Conservation (phyloP, 345 rosid genomes). For the Lepidium didymum region DNA sequence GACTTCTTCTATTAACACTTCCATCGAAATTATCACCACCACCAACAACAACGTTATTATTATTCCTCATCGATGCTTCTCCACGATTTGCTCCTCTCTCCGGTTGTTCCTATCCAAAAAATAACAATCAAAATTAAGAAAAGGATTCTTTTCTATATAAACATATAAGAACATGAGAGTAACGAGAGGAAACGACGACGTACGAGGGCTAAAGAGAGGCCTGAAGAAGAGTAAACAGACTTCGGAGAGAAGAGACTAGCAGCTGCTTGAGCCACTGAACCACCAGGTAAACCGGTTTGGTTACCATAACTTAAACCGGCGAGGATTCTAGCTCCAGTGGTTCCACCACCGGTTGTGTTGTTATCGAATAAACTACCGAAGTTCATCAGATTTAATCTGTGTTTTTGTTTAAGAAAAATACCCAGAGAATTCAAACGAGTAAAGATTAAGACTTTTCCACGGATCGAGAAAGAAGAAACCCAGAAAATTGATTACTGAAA, state of each 20-base stretch:
- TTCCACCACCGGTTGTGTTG: constrained; percentile 12
- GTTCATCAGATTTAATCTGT: constrained; percentile 24
- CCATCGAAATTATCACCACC: constrained; percentile 35
- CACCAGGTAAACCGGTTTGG: constrained; percentile 30
- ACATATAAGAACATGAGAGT: not conserved
- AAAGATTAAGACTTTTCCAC: not conserved
- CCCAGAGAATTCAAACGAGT: not conserved
- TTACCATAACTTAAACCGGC: constrained; percentile 26
- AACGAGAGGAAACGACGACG: not conserved
- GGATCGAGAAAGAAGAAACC: constrained; percentile 7
- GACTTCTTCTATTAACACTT: constrained; percentile 36
- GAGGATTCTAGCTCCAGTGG: constrained; percentile 28
- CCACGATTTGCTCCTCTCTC: constrained; percentile 34
- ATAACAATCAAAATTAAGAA: not conserved
- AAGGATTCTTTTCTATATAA: not conserved
- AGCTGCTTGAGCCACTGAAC: constrained; percentile 34
- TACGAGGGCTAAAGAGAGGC: constrained; percentile 44
- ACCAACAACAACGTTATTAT: constrained; percentile 8
- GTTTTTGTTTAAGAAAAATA: not conserved
- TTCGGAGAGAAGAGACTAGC: constrained; percentile 29
- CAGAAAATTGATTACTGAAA: constrained; percentile 27
- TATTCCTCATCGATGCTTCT: constrained; percentile 27
- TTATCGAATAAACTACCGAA: constrained; percentile 34
- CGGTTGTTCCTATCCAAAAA: constrained; percentile 31
- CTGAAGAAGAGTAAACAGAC: constrained; percentile 28